Percentiles rank a stretch among this genome's conserved stretches.
Evolutionary conservation across 495 filamentous ascomycete species (phyloP).

Genomic region (Talaromyces trachyspermus): DNA sequence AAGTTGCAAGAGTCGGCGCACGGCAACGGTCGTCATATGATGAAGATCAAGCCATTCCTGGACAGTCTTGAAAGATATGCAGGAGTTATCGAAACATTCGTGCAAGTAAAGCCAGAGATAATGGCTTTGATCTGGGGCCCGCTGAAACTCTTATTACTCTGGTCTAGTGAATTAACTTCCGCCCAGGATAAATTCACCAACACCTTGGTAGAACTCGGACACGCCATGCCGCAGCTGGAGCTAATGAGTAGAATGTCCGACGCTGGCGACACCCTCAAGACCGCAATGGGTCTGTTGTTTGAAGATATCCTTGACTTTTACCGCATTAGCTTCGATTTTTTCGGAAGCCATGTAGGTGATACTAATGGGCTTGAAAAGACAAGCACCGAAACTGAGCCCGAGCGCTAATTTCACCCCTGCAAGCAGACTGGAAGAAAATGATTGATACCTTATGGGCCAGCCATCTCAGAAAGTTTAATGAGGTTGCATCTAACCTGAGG

Average conservation of each 20-base stretch:
- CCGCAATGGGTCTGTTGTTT: conserved; percentile 23
- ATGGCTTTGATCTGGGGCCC: conserved; percentile 27
- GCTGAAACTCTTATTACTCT: conserved; percentile 26
- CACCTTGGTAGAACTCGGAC: conserved; percentile 13
- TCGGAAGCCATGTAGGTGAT: conserved; percentile 12
- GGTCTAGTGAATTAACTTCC: conserved; percentile 14
- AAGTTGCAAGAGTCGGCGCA: conserved; percentile 21
- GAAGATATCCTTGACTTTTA: conserved; percentile 28
- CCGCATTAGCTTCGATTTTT: conserved; percentile 19
- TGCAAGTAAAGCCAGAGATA: conserved; percentile 26
- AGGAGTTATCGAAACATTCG: conserved; percentile 19
- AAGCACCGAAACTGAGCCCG: conserved; percentile 4
- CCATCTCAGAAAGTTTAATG: background rate
- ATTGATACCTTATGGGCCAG: conserved; percentile 4
- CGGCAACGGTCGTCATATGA: conserved; percentile 14
- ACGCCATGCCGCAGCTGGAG: conserved; percentile 9
- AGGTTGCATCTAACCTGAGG: background rate
- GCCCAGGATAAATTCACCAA: conserved; percentile 20
- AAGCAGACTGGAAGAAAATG: background rate
- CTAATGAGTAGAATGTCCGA: conserved; percentile 6
- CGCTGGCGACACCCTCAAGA: conserved; percentile 12
- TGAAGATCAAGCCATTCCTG: conserved; percentile 23
- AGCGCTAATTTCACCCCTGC: background rate
- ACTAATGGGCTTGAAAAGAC: background rate
- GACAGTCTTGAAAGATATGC: conserved; percentile 17